Conservation (phyloP, 768 basidiomycete species). For the Hirschioporus abietinus region DNA sequence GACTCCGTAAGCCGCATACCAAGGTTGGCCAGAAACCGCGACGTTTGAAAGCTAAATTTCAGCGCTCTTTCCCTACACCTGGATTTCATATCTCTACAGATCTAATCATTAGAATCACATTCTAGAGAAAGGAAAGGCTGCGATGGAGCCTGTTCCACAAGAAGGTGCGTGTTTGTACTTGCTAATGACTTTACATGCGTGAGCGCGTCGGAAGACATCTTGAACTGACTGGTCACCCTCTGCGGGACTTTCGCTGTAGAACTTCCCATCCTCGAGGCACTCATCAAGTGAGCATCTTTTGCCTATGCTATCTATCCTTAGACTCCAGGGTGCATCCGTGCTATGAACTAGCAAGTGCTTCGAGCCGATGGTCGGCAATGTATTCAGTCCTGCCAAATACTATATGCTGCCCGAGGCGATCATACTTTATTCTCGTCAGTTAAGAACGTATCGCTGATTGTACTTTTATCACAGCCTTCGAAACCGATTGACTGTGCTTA, state of each 20-base stretch:
- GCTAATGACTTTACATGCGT: constrained; percentile 11
- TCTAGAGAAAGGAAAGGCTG: neutral
- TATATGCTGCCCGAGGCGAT: constrained; percentile 10
- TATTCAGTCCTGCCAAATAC: constrained; percentile 17
- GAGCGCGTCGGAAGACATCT: constrained; percentile 12
- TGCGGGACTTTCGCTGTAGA: constrained; percentile 43
- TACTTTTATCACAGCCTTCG: constrained; percentile 58
- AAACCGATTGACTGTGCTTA: constrained; percentile 89
- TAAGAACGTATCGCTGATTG: constrained; percentile 3
- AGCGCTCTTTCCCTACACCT: neutral
- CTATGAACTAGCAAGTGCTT: neutral
- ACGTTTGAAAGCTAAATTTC: neutral
- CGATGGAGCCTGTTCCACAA: constrained; percentile 54
- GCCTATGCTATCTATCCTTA: constrained; percentile 19
- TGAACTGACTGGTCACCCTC: constrained; percentile 13
- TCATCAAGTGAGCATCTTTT: constrained; percentile 66
- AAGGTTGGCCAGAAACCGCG: neutral
- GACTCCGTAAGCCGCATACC: neutral
- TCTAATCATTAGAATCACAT: neutral
- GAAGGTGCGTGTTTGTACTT: constrained; percentile 50
- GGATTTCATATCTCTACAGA: neutral
- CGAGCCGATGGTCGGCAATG: neutral
- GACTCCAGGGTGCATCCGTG: neutral
- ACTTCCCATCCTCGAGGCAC: constrained; percentile 87
- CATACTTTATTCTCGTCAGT: neutral